A percentile compares a stretch with the other conserved stretches of the same genome.
Evolutionary conservation across 2,329 filamentous ascomycete species (phyloP).

Genomic region (Tolypocladium sp.): DNA sequence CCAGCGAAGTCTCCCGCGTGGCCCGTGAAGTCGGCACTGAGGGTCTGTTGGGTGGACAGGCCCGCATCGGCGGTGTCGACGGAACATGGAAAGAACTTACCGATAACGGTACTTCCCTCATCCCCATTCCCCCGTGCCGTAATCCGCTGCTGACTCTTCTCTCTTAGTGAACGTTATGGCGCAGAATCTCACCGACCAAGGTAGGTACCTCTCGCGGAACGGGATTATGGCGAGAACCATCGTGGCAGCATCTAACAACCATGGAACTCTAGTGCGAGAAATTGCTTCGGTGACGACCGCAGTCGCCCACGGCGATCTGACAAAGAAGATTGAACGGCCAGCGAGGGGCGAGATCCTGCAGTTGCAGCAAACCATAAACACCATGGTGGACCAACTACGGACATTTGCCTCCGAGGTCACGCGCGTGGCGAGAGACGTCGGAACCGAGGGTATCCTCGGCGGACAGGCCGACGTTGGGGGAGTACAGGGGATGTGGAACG

Average conservation of each 20-base stretch:
- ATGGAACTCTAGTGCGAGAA: constrained; percentile 52
- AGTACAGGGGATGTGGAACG: constrained; percentile 84
- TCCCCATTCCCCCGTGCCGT: background rate
- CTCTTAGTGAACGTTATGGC: constrained; percentile 71
- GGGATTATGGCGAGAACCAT: background rate
- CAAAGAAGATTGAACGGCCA: constrained; percentile 74
- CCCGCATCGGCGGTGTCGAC: constrained; percentile 85
- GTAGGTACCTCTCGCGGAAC: constrained; percentile 18
- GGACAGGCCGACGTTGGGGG: constrained; percentile 77
- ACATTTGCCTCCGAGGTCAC: constrained; percentile 81
- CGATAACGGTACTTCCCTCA: constrained; percentile 56
- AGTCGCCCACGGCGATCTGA: constrained; percentile 73
- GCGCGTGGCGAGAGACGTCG: constrained; percentile 73
- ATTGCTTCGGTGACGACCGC: constrained; percentile 79
- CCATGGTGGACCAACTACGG: constrained; percentile 78
- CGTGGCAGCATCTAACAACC: constrained; percentile 5
- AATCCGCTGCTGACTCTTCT: constrained; percentile 9
- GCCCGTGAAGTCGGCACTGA: constrained; percentile 95
- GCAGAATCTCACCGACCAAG: constrained; percentile 71
- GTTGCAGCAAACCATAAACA: constrained; percentile 79
- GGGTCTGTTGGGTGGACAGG: constrained; percentile 86
- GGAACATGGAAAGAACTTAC: constrained; percentile 98
- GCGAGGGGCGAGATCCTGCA: constrained; percentile 76
- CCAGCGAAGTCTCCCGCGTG: constrained; percentile 89
- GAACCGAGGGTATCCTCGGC: constrained; percentile 73